Conservation (phyloP, 257 asterid genomes). For the Rubia yunnanensis region DNA sequence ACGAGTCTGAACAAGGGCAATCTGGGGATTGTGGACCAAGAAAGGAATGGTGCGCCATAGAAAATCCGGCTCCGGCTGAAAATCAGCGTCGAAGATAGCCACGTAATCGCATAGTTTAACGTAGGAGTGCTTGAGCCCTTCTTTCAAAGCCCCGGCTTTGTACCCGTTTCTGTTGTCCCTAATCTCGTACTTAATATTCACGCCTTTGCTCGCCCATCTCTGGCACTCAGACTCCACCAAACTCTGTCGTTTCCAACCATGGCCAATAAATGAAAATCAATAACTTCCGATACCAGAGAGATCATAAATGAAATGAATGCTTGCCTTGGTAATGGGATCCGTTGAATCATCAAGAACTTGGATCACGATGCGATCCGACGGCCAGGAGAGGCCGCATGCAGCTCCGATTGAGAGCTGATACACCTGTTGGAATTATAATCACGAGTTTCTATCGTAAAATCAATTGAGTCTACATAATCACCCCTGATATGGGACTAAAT, state of each 20-base stretch:
- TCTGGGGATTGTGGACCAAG: slow-evolving; percentile 64
- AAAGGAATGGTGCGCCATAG: slow-evolving; percentile 76
- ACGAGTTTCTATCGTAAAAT: no score
- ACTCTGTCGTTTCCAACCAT: slow-evolving; percentile 28
- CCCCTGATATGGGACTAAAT: no score
- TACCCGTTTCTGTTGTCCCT: slow-evolving; percentile 85
- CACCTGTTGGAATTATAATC: no score
- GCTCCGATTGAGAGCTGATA: slow-evolving; percentile 93
- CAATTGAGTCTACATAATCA: no score
- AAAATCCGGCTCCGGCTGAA: slow-evolving; percentile 92
- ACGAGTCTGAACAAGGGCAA: slow-evolving; percentile 87
- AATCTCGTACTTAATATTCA: slow-evolving; percentile 80
- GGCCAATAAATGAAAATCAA: slow-evolving; percentile 3
- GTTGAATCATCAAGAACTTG: slow-evolving; percentile 97
- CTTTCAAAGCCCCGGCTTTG: slow-evolving; percentile 90
- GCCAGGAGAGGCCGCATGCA: slow-evolving; percentile 97
- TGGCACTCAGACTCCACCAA: slow-evolving; percentile 87
- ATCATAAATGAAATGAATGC: background rate
- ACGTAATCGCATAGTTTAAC: slow-evolving; percentile 81
- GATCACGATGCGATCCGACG: slow-evolving; percentile 70
- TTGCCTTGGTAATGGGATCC: slow-evolving; percentile 58
- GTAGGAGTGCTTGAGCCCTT: slow-evolving; percentile 63
- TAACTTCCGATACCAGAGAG: background rate
- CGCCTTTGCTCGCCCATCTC: slow-evolving; percentile 90
- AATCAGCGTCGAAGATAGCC: slow-evolving; percentile 87